Evolutionary conservation across 441 rosid genomes (phyloP).

Genomic region (Gossypium laxum): DNA sequence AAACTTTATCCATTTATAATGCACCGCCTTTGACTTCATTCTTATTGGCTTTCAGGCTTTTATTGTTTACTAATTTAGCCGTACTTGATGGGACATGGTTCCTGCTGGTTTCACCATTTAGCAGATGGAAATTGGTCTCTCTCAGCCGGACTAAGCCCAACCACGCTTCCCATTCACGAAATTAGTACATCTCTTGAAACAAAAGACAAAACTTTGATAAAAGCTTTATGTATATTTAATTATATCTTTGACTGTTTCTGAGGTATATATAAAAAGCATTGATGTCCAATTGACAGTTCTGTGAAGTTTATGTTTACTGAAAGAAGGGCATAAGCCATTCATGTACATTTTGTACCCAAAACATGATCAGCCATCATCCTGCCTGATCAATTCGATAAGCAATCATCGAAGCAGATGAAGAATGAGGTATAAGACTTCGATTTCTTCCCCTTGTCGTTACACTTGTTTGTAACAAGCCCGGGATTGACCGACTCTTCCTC

Average conservation of each 20-base stretch:
- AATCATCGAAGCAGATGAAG: slow-evolving; percentile 16
- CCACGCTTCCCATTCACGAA: not conserved
- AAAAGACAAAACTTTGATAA: not conserved
- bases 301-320: not conserved
- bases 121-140: not conserved
- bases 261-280: not conserved
- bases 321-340: not conserved
- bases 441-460: slow-evolving; percentile 12
- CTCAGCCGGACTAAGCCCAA: too few relatives aligned
- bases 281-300: not conserved
- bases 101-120: not conserved
- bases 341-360: not conserved
- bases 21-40: too few relatives aligned
- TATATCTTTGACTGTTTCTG: not conserved
- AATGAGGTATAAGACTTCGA: not conserved
- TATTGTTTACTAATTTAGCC: not conserved
- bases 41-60: too few relatives aligned
- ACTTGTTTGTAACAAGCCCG: slow-evolving; percentile 7
- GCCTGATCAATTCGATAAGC: slow-evolving; percentile 16
- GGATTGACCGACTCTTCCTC: not conserved
- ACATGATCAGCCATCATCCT: not conserved
- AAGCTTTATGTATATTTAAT: not conserved
- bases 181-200: not conserved
- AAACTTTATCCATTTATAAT: not conserved
- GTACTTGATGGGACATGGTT: not conserved